Base-by-base conservation (phyloP, 306 rosid species). In the Casuarina cunninghamiana region DNA sequence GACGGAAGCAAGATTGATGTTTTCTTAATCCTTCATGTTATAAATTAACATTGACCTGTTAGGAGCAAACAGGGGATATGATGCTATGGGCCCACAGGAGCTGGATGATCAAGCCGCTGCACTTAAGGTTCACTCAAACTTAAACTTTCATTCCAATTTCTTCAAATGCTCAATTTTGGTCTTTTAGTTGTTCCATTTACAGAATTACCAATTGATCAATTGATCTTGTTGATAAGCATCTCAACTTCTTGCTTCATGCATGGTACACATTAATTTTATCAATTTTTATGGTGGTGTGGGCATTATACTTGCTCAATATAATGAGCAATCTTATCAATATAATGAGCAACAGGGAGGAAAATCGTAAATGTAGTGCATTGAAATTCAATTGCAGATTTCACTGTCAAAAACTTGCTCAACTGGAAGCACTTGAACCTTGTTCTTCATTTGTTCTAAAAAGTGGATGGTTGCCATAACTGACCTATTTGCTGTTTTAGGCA, bases 61-160 rank as follows among this genome's bases (percentile, higher is more conserved):
- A 83, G 65, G 75, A 42, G 74, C 69, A 57, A 75, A 78, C 89
- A 90, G 97, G 87, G 88, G 88, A 77, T 73, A 76, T 50, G 87
- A 78, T 53, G 80, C 79, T 66, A 60, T 60, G 19, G 84, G 80
- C 69, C 84, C 81, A 16, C 73, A 45, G 58, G 85, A 83, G 78
- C 75, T 86, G 58, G 88, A 85, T 76, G 81, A 81, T 77, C 87
- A 87, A 82, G 83, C 83, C 74, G 74, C 71, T 48, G 37, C 69
- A 74, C 67, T 86, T 48, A 83, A 88, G 93, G 89, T 90, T 78
- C 82, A 4, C 42, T 57, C 17, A 63, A 73, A 19, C 46, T 4
- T 58, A 26, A 26, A 26, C 70, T 55, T 46, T 51, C 50, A 55
- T 79, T 78, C 26, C 60, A 50, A 78, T 84, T 43, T 48, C 62